Evolutionary conservation across 2,329 filamentous ascomycete species (phyloP).

Genomic region (Tolypocladium paradoxum): DNA sequence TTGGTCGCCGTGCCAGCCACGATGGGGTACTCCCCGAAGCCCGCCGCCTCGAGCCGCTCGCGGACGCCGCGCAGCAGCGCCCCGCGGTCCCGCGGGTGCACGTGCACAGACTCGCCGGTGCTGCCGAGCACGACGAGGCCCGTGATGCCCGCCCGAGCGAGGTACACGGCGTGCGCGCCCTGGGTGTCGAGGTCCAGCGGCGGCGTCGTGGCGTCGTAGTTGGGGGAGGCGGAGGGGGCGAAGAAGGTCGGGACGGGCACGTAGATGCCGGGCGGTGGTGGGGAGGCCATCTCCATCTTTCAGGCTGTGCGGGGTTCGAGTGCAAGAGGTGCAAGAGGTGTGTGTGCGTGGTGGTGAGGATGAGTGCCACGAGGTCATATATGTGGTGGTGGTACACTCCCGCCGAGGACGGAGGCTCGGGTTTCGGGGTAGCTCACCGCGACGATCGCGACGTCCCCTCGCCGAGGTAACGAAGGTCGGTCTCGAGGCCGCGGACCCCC

Average conservation of each 20-base stretch:
- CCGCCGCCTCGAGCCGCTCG: constrained; percentile 41
- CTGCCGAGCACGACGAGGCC: constrained; percentile 53
- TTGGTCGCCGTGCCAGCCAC: constrained; percentile 52
- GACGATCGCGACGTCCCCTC: neutral
- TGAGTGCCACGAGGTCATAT: neutral
- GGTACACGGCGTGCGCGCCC: constrained; percentile 45
- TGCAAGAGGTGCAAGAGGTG: neutral
- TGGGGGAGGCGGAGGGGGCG: constrained; percentile 27
- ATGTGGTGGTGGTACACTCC: neutral
- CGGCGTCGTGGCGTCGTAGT: constrained; percentile 33
- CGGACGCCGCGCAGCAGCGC: constrained; percentile 44
- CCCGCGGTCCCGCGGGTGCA: constrained; percentile 45
- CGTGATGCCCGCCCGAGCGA: constrained; percentile 47
- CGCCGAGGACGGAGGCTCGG: constrained; percentile 2
- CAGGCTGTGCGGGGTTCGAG: neutral
- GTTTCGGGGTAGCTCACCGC: constrained; percentile 3
- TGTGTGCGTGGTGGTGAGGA: neutral
- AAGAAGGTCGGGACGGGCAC: constrained; percentile 57
- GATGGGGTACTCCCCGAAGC: constrained; percentile 47
- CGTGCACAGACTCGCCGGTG: constrained; percentile 54
- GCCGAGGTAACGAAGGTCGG: neutral
- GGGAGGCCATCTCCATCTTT: constrained; percentile 12
- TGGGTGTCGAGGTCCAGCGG: constrained; percentile 49
- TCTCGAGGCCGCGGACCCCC: neutral
- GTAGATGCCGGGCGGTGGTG: constrained; percentile 44